phyloP scores from a whole-genome alignment of 805 yeast species.

The Tetrapisispora phaffii region DNA sequence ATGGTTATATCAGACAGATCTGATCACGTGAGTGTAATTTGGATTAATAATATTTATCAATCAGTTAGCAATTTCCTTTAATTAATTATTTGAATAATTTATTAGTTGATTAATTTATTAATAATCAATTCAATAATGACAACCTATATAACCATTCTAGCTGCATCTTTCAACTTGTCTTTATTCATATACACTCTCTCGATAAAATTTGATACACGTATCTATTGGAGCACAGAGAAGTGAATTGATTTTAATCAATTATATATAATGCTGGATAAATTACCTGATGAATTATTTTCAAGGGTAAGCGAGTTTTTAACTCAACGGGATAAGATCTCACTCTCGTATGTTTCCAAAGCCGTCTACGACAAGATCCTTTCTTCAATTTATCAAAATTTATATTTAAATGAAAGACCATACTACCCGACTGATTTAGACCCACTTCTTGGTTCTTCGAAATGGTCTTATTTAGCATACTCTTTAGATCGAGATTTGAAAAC shows the following conservation, averaged over 20 bases:
- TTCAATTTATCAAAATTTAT: conserved; percentile 18
- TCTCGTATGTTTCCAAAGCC: conserved; percentile 18
- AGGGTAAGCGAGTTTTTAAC: conserved; percentile 9
- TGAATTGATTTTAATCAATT: neutral
- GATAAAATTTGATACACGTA: too few species aligned
- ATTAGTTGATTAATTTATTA: too few species aligned
- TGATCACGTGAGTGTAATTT: neutral
- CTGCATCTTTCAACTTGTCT: too few species aligned
- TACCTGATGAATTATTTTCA: conserved; percentile 18
- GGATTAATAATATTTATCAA: too few species aligned
- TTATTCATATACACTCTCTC: too few species aligned
- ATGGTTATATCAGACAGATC: neutral
- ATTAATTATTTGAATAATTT: too few species aligned
- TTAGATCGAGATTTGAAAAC: neutral
- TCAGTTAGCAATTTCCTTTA: too few species aligned
- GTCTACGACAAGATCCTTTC: conserved; percentile 11
- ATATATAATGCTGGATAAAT: conserved; percentile 15
- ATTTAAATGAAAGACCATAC: conserved; percentile 20
- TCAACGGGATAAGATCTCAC: conserved; percentile 21
- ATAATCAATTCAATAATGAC: too few species aligned
- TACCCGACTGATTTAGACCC: conserved; percentile 20
- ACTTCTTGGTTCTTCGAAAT: conserved; percentile 16
- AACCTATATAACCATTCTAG: too few species aligned
- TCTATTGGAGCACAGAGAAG: too few species aligned
- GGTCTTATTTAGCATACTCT: conserved; percentile 22